Percentiles rank a stretch among this genome's conserved stretches.
These are phyloP conservation scores for Fusarium pilosicola DNA, from an alignment of 2,329 filamentous ascomycete species.

Conservation along the genomic window DNA sequence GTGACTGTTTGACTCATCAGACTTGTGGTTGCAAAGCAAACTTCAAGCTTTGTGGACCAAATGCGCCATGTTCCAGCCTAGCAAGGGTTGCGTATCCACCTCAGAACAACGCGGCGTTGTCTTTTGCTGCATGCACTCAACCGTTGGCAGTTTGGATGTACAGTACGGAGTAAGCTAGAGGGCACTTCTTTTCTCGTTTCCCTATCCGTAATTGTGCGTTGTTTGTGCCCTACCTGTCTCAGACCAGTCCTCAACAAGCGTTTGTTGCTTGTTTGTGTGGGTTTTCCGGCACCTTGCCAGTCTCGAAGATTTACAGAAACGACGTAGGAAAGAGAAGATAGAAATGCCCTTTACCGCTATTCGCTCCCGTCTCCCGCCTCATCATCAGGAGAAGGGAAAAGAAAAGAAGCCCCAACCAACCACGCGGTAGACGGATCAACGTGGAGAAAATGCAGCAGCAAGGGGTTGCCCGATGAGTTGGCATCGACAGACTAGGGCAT, in stretches of 20 bases:
- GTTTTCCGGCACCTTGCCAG: neutral
- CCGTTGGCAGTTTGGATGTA: slow-evolving; percentile 31
- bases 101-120: slow-evolving; percentile 18
- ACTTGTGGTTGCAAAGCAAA: slow-evolving; percentile 1
- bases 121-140: slow-evolving; percentile 44
- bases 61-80: slow-evolving; percentile 14
- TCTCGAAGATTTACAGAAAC: neutral
- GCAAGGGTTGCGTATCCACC: slow-evolving; percentile 22
- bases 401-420: slow-evolving; percentile 10
- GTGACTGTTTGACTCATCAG: slow-evolving; percentile 4
- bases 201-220: slow-evolving; percentile 20
- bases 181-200: slow-evolving; percentile 14
- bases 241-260: neutral
- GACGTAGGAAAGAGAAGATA: neutral
- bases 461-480: slow-evolving; percentile 31
- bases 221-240: slow-evolving; percentile 20
- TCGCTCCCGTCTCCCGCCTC: neutral
- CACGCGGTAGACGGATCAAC: slow-evolving; percentile 30
- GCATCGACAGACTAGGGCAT: slow-evolving; percentile 23
- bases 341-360: slow-evolving; percentile 8
- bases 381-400: neutral
- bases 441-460: slow-evolving; percentile 14
- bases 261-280: neutral
- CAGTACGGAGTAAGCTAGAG: slow-evolving; percentile 3
- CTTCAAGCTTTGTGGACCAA: slow-evolving; percentile 21